Evolutionary conservation across 2,329 filamentous ascomycete species (phyloP).

Genomic region (Dactylellina cionopaga): DNA sequence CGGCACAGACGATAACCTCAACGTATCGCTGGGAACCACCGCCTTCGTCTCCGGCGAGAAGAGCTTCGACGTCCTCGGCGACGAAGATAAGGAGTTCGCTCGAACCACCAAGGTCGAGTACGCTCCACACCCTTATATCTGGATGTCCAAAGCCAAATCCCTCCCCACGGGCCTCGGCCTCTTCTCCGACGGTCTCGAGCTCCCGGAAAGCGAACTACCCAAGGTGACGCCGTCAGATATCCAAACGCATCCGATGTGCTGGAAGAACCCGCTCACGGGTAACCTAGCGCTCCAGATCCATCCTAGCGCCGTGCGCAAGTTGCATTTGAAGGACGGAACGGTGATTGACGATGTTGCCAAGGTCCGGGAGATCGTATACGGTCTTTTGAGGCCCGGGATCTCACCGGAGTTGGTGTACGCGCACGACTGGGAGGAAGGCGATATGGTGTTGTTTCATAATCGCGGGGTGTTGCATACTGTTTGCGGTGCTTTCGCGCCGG

Average conservation of each 20-base stretch:
- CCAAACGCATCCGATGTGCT: conserved; percentile 78
- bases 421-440: conserved; percentile 80
- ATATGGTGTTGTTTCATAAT: conserved; percentile 82
- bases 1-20: conserved; percentile 71
- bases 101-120: conserved; percentile 76
- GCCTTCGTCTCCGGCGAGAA: conserved; percentile 77
- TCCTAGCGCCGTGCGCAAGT: conserved; percentile 74
- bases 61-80: conserved; percentile 75
- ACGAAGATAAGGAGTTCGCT: conserved; percentile 74
- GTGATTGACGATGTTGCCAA: conserved; percentile 74
- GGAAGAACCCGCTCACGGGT: conserved; percentile 78
- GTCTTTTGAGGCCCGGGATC: conserved; percentile 77
- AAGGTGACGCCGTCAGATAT: conserved; percentile 73
- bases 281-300: conserved; percentile 77
- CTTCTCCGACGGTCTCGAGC: conserved; percentile 72
- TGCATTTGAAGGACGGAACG: conserved; percentile 73
- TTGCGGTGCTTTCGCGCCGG: conserved; percentile 76
- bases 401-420: conserved; percentile 74
- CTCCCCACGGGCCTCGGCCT: conserved; percentile 77
- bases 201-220: conserved; percentile 70
- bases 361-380: conserved; percentile 76
- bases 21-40: conserved; percentile 78
- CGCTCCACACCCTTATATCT: conserved; percentile 81
- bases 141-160: conserved; percentile 77
- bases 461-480: conserved; percentile 78